phyloP scores from a whole-genome alignment of 202 grass and related monocot species.

The Setaria viridis region DNA sequence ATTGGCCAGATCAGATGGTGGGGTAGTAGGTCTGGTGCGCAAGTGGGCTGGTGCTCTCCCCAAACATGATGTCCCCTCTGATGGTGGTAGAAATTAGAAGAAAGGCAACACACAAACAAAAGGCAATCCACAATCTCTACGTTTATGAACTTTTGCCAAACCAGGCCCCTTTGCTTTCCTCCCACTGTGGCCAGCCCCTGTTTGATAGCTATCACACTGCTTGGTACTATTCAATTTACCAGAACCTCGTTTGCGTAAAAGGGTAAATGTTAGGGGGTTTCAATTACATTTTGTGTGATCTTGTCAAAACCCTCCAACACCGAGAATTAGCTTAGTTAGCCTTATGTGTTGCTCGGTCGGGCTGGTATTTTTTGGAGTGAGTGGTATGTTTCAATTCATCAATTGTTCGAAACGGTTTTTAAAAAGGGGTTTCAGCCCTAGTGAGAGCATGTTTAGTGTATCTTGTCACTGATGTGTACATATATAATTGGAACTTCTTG shows the following conservation, averaged over 20 bases:
- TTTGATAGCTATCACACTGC: neutral
- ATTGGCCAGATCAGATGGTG: conserved; percentile 20
- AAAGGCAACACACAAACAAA: conserved; percentile 48
- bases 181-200: neutral
- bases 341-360: neutral
- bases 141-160: conserved; percentile 46
- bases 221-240: neutral
- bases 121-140: conserved; percentile 19
- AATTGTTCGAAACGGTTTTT: too few relatives aligned
- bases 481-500: neutral
- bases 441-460: neutral
- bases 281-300: neutral
- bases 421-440: neutral
- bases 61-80: conserved; percentile 43
- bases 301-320: too few relatives aligned
- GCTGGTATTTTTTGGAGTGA: too few relatives aligned
- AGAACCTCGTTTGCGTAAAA: neutral
- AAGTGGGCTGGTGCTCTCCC: conserved; percentile 51
- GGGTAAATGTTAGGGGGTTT: neutral
- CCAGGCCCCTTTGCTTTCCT: neutral
- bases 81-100: conserved; percentile 41
- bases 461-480: neutral
- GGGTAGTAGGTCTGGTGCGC: conserved; percentile 39
- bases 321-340: neutral
- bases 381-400: too few relatives aligned